Base-by-base conservation (phyloP, 192 early-diverging fungal species). In the Backusella circina region DNA sequence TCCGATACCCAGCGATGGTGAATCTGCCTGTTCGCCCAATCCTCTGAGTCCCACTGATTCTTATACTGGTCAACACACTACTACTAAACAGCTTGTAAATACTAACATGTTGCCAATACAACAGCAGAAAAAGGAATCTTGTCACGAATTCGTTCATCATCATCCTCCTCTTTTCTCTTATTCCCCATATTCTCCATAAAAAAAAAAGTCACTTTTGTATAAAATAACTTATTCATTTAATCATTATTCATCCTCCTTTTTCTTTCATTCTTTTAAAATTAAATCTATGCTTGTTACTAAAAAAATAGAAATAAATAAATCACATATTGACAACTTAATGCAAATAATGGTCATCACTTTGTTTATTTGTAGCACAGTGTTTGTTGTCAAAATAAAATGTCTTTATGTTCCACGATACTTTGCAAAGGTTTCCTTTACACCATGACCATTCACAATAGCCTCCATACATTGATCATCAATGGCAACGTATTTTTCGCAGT, bases 391-490 rank as follows among this genome's bases (percentile, higher is more conserved):
- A 15, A 28, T 0, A 61, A 26, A 51, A 13, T 36, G 26, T 32
- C 31, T 31, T 30, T 71, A 71, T 65, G 57, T 78, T 12, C 84
- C 84, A 31, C 88, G 76, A 72, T 81, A 85, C 44, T 84, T 86
- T 67, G 79, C 80, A 75, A 88, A 88, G 0, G 88, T 82, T 33
- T 78, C 82, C 26, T 74, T 68, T 32, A 90, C 82, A n/a, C 83
- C 75, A 36, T 77, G 75, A 23, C 88, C 88, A 31, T 79, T 26
- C 21, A 75, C 72, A 32, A 90, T 61, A 9, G 81, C 88, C n/a
- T 80, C 47, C 84, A 86, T 88, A 38, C 87, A 86, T 15, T 85
- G 80, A 26, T 85, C 75, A 64, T 90, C 88, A 54, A 86, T 82
- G 3, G 75, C 77, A 2, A 77, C 80, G 31, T 85, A 74, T 50